phyloP scores from a whole-genome alignment of 2,329 filamentous ascomycete genomes.

The Penicillium aurantiogriseum region DNA sequence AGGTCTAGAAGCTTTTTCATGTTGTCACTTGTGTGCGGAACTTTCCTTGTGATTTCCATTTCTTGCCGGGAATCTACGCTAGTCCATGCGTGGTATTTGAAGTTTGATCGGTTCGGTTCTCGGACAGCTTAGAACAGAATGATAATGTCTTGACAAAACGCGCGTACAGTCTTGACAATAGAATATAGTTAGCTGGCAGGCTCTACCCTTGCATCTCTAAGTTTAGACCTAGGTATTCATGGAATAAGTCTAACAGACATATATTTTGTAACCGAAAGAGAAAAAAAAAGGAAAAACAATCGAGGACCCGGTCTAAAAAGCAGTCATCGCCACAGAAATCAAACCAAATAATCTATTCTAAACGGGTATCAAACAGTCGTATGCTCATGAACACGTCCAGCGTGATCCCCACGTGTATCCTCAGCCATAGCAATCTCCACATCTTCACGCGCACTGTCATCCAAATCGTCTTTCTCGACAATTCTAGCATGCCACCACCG shows the following conservation, averaged over 20 bases:
- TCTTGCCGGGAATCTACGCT: background rate
- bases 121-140: background rate
- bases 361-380: conserved; percentile 3
- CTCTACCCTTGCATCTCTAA: background rate
- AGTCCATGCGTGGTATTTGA: background rate
- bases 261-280: background rate
- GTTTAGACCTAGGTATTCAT: background rate
- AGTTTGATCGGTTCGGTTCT: background rate
- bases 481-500: conserved; percentile 30
- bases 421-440: conserved; percentile 13
- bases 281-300: background rate
- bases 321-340: background rate
- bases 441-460: conserved; percentile 1
- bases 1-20: background rate
- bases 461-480: conserved; percentile 18
- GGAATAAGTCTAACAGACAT: background rate
- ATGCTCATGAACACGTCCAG: conserved; percentile 4
- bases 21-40: background rate
- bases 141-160: background rate
- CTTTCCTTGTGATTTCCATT: background rate
- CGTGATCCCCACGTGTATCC: background rate
- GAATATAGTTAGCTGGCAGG: background rate
- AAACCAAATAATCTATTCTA: background rate
- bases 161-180: background rate
- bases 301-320: background rate